Conservation (phyloP, 208 protist species). For the Novymonas esmeraldas region DNA sequence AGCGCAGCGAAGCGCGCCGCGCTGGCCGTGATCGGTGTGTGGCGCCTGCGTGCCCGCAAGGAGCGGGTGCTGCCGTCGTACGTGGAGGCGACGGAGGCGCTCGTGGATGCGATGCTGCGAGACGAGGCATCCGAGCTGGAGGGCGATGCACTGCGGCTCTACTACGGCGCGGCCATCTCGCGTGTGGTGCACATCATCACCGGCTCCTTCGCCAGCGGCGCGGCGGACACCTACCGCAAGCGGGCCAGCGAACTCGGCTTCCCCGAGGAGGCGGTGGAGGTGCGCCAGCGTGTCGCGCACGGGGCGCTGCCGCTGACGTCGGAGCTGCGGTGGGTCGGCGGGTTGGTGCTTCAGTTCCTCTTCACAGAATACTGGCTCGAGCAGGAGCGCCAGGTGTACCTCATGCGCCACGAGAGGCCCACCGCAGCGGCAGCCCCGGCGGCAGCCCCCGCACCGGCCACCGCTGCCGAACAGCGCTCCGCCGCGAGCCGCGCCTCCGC, state of each 20-base stretch:
- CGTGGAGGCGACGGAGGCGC: slow-evolving; percentile 68
- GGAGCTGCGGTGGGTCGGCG: slow-evolving; percentile 82
- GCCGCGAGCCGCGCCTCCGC: no score
- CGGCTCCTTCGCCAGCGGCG: slow-evolving; percentile 62
- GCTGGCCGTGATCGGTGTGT: slow-evolving; percentile 48
- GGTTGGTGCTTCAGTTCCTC: slow-evolving; percentile 77
- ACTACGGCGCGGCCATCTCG: slow-evolving; percentile 80
- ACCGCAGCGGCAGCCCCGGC: background rate
- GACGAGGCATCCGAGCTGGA: slow-evolving; percentile 44
- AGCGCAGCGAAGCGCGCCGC: slow-evolving; percentile 42
- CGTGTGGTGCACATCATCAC: slow-evolving; percentile 87
- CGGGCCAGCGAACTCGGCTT: slow-evolving; percentile 72
- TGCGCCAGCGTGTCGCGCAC: slow-evolving; percentile 87
- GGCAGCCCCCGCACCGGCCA: background rate
- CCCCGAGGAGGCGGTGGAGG: slow-evolving; percentile 87
- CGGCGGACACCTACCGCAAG: slow-evolving; percentile 79
- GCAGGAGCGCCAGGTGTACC: slow-evolving; percentile 60
- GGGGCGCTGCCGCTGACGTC: slow-evolving; percentile 63
- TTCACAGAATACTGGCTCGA: slow-evolving; percentile 79
- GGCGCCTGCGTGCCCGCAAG: slow-evolving; percentile 61
- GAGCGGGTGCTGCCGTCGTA: slow-evolving; percentile 66
- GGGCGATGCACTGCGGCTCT: slow-evolving; percentile 22
- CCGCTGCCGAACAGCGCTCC: no score
- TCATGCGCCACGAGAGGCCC: slow-evolving; percentile 29
- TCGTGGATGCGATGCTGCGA: slow-evolving; percentile 57